Evolutionary conservation across 139 green algal genomes (phyloP).

Genomic region (Chara braunii): DNA sequence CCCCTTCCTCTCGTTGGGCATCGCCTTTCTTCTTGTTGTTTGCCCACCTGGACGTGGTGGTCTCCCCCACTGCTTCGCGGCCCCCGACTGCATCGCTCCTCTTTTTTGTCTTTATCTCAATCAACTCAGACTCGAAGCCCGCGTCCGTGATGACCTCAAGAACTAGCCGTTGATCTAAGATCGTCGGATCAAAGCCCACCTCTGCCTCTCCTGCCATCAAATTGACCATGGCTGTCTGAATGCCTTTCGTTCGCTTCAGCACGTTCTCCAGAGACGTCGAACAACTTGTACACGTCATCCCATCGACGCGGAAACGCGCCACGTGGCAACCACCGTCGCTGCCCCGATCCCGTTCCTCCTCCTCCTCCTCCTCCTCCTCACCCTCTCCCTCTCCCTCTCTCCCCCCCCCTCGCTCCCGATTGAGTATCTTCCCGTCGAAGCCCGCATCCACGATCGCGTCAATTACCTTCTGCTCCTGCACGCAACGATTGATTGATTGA

Average conservation of each 20-base stretch:
- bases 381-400: neutral
- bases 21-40: neutral
- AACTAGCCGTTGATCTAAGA: neutral
- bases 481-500: too few species aligned
- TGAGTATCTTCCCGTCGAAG: slow-evolving; percentile 42
- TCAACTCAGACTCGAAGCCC: slow-evolving; percentile 21
- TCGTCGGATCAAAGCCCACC: slow-evolving; percentile 14
- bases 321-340: neutral
- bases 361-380: slow-evolving; percentile 9
- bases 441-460: slow-evolving; percentile 24
- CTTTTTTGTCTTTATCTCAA: slow-evolving; percentile 11
- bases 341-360: neutral
- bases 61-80: neutral
- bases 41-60: neutral
- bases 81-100: neutral
- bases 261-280: slow-evolving; percentile 56
- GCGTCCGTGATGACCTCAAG: slow-evolving; percentile 23
- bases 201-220: slow-evolving; percentile 27
- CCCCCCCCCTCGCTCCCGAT: neutral
- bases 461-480: slow-evolving; percentile 27
- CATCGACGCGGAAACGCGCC: slow-evolving; percentile 41
- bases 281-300: slow-evolving; percentile 77
- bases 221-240: slow-evolving; percentile 8
- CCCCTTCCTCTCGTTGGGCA: neutral
- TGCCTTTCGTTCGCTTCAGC: slow-evolving; percentile 39